These are phyloP conservation scores for Umbelopsis sp. DNA, from an alignment of 192 early-diverging fungal species.

Conservation along the genomic window DNA sequence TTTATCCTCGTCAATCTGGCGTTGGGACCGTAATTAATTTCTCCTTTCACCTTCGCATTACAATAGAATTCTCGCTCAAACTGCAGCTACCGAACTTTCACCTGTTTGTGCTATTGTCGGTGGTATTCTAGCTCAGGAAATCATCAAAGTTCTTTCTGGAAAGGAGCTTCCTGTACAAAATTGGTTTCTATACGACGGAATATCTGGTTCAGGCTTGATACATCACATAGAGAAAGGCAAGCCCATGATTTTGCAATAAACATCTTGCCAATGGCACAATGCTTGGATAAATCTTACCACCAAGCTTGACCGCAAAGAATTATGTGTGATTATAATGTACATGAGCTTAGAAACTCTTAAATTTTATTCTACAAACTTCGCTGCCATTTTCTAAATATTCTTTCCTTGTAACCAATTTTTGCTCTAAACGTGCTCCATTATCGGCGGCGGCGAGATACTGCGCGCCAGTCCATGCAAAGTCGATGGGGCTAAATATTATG, in stretches of 20 bases:
- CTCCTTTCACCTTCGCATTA: no score
- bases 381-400: conserved; percentile 70
- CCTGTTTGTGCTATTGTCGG: conserved; percentile 87
- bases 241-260: conserved; percentile 4
- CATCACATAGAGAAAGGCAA: conserved; percentile 10
- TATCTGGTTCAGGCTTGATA: conserved; percentile 45
- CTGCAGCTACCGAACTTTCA: conserved; percentile 66
- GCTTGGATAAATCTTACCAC: neutral
- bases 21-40: no score
- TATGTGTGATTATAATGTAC: neutral
- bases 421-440: conserved; percentile 47
- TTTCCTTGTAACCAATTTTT: conserved; percentile 56
- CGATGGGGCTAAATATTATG: conserved; percentile 50
- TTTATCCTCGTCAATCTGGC: no score
- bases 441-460: conserved; percentile 44
- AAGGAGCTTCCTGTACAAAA: conserved; percentile 87
- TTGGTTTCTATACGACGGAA: conserved; percentile 75
- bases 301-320: neutral
- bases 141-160: conserved; percentile 80
- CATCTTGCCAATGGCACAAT: neutral
- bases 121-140: conserved; percentile 87
- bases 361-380: conserved; percentile 53
- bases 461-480: conserved; percentile 63
- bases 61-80: conserved; percentile 51
- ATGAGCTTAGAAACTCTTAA: conserved; percentile 33